phyloP scores from a whole-genome alignment of 1,139 yeast genomes.

The Hyphopichia khmerensis region DNA sequence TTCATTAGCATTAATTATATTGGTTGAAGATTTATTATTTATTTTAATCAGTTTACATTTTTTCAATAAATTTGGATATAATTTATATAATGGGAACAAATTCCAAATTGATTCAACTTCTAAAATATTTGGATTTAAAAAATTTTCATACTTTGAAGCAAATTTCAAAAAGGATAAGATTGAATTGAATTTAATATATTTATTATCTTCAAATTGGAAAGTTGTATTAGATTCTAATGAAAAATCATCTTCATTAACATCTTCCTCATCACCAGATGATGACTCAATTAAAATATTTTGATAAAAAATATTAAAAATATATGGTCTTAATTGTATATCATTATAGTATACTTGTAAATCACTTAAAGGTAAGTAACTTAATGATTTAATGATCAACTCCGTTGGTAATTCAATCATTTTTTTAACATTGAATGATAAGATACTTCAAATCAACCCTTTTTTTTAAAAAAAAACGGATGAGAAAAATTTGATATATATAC shows the following conservation, averaged over 20 bases:
- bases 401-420: slow-evolving; percentile 1
- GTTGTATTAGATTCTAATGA: background rate
- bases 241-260: background rate
- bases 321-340: background rate
- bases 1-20: slow-evolving; percentile 2
- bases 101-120: slow-evolving; percentile 5
- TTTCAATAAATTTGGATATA: slow-evolving; percentile 1
- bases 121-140: background rate
- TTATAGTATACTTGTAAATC: slow-evolving; percentile 1
- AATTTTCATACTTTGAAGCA: background rate
- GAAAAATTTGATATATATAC: background rate
- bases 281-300: slow-evolving; percentile 1
- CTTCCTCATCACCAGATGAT: background rate
- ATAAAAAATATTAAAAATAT: background rate
- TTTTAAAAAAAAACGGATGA: background rate
- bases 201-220: slow-evolving; percentile 1
- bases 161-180: slow-evolving; percentile 1
- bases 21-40: slow-evolving; percentile 1
- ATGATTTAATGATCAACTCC: slow-evolving; percentile 1
- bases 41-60: background rate
- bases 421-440: too few relatives aligned
- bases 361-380: background rate
- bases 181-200: background rate
- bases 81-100: slow-evolving; percentile 2
- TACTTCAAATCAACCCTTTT: background rate